Base-by-base conservation (phyloP, 805 yeast genomes). In the Hanseniaspora nectarophila region DNA sequence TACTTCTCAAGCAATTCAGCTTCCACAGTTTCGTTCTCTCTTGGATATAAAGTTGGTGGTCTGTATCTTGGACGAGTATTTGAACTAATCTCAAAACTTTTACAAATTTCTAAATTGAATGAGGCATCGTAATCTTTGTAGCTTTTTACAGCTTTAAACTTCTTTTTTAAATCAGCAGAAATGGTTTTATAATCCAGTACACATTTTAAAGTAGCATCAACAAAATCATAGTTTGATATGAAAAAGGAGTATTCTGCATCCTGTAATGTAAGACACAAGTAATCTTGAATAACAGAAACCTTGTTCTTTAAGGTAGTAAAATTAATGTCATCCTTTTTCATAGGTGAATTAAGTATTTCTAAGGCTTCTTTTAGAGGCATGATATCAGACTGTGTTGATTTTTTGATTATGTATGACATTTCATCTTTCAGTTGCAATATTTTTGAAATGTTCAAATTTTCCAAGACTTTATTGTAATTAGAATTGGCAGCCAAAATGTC, bases 181-280 rank as follows among this genome's bases (percentile, higher is more conserved):
- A 16, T 20, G 23, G 24, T 15, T 9, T 35, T 9, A 18, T 29
- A 38, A 23, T 20, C 12, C 16, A 24, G 15, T 8, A 46, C 20
- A 15, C 23, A 24, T 28, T 21, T 28, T 6, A 38, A 15, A 4
- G 38, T 10, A 15, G 44, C 43, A 6, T 26, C 5, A 8, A 28
- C 37, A 29, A 38, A 13, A 23, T 46, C 13, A 29, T 29, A 38
- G 6, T 24, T 7, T 13, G 23, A 18, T 20, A 4, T 12, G 6
- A 28, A 23, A 21, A 46, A 38, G 6, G 20, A 37, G 23, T 38
- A 46, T 31, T 46, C 51, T 5, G 44, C 35, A 38, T 29, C 38
- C 20, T 46, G 51, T 5, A 21, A 5, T 8, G 51, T 37, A 16
- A 38, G 13, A 21, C 2, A 13, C 5, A 33, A 20, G 12, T 28